Conservation (phyloP, 2,329 filamentous ascomycete species). For the Penicillium aurantiogriseum region DNA sequence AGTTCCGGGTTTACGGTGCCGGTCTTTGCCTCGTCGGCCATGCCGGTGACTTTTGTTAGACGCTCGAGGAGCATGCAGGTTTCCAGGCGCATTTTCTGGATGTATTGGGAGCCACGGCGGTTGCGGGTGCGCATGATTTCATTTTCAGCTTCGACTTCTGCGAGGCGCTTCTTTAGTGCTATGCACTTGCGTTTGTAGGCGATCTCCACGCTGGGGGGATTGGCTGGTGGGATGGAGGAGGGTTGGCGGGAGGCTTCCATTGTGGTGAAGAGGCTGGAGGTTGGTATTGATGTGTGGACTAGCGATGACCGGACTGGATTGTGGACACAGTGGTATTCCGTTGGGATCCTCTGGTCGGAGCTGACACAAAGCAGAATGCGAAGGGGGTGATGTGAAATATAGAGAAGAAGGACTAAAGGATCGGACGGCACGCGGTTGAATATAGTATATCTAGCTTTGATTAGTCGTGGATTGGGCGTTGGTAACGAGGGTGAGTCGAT, state of each 20-base stretch:
- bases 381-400: background rate
- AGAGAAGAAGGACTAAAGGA: background rate
- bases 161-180: slow-evolving; percentile 84
- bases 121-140: slow-evolving; percentile 78
- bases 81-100: slow-evolving; percentile 82
- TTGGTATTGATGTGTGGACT: background rate
- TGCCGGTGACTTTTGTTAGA: slow-evolving; percentile 42
- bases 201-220: slow-evolving; percentile 88
- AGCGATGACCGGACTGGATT: background rate
- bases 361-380: background rate
- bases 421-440: background rate
- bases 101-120: slow-evolving; percentile 73
- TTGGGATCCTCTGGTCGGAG: background rate
- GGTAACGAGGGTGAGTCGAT: background rate
- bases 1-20: slow-evolving; percentile 35
- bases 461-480: background rate
- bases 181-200: slow-evolving; percentile 97
- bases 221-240: slow-evolving; percentile 37
- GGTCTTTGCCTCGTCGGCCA: slow-evolving; percentile 40
- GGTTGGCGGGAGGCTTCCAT: slow-evolving; percentile 32
- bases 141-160: slow-evolving; percentile 89
- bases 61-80: slow-evolving; percentile 46
- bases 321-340: background rate
- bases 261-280: slow-evolving; percentile 3
- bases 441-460: background rate